Percentiles rank a stretch among this genome's conserved stretches.
phyloP scores from a whole-genome alignment of 805 yeast genomes.

The Sporopachydermia quercuum region DNA sequence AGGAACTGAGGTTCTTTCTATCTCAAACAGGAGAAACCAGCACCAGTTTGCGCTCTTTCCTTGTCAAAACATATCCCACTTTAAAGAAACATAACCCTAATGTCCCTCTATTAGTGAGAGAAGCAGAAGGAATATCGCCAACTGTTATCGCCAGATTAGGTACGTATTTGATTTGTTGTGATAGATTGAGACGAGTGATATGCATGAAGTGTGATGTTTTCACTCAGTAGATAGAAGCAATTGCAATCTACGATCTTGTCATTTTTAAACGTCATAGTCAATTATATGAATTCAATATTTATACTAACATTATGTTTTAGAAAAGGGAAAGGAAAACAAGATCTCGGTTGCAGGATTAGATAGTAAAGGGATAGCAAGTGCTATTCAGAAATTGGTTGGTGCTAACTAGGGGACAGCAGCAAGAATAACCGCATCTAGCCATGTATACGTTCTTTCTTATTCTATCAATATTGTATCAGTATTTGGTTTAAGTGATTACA shows the following conservation, averaged over 20 bases:
- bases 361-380: slow-evolving; percentile 24
- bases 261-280: too few species aligned
- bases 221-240: too few species aligned
- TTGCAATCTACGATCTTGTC: too few species aligned
- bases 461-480: too few species aligned
- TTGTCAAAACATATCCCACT: slow-evolving; percentile 48
- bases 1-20: slow-evolving; percentile 69
- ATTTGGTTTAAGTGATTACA: too few species aligned
- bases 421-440: too few species aligned
- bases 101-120: slow-evolving; percentile 67
- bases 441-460: too few species aligned
- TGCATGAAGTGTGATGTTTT: background rate
- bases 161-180: slow-evolving; percentile 7
- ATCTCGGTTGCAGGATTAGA: slow-evolving; percentile 30
- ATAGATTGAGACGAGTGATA: background rate
- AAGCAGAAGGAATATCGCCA: slow-evolving; percentile 59
- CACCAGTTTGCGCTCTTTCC: slow-evolving; percentile 37
- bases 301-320: slow-evolving; percentile 8
- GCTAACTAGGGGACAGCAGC: slow-evolving; percentile 15
- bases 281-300: too few species aligned
- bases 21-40: slow-evolving; percentile 70
- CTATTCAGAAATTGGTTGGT: slow-evolving; percentile 25
- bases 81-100: slow-evolving; percentile 47
- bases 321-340: slow-evolving; percentile 32
- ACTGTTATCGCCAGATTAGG: slow-evolving; percentile 60